Base-by-base conservation (phyloP, 345 rosid genomes). In the Alliaria petiolata region DNA sequence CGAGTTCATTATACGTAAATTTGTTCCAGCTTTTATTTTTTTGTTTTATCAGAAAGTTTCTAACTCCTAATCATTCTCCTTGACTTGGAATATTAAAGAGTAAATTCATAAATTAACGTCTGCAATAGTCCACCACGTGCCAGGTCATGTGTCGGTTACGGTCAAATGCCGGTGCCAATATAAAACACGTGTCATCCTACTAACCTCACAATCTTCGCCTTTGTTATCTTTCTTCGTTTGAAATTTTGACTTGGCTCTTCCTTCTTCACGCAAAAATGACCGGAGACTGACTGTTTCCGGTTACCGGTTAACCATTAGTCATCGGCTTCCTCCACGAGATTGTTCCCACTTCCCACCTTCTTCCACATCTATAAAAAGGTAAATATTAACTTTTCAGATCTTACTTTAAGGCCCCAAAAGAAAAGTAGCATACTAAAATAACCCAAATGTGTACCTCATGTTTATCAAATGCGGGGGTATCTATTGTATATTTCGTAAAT, bases 111-210 rank as follows among this genome's bases (percentile, higher is more conserved):
- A 15, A 43, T 3, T 45, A 73, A 47, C 45, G 70, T 73, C 53
- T 38, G 46, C 44, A 69, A 0, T 28, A 55, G 81, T 54, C 80
- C 40, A 67, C 83, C 91, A 82, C 91, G 89, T 83, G 91, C 79
- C 84, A 43, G 57, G 77, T 45, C 60, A 71, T 34, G 71, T 83
- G 88, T 80, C 87, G 84, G 84, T 83, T 65, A 62, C 79, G 86
- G 96, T 89, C 90, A 87, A 89, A 81, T 61, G 90, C 75, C 93
- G 91, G 93, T 87, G 89, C 89, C 89, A 54, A 65, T 63, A 42
- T 0, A 0, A 14, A 7, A 75, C 84, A 86, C 89, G 87, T 87
- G 85, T 78, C 70, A 19, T 79, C 63, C 74, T 63, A 4, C 51
- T 11, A 63, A 39, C 65, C 71, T 13, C 62, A 70, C 3, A 38